Evolutionary conservation across 805 yeast species (phyloP).

Genomic region (Saturnispora sekii): DNA sequence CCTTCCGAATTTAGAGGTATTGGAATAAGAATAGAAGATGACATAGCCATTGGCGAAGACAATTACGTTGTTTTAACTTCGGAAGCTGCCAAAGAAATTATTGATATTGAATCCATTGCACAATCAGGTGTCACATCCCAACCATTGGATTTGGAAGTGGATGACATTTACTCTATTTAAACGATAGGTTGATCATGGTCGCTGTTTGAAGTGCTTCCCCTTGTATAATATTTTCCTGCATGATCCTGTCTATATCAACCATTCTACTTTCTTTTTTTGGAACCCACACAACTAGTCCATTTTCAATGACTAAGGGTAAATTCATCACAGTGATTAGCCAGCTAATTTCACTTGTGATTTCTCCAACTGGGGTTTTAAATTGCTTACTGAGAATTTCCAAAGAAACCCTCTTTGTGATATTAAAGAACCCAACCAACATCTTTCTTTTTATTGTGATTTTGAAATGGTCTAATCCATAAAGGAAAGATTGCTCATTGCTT

Average conservation of each 20-base stretch:
- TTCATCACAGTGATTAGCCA: slow-evolving; percentile 17
- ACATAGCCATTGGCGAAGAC: slow-evolving; percentile 67
- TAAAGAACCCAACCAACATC: slow-evolving; percentile 1
- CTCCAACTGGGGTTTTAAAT: slow-evolving; percentile 14
- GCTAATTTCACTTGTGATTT: slow-evolving; percentile 14
- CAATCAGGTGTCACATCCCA: slow-evolving; percentile 46
- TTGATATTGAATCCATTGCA: slow-evolving; percentile 67
- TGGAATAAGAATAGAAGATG: slow-evolving; percentile 93
- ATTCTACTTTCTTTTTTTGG: slow-evolving; percentile 1
- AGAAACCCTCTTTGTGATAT: slow-evolving; percentile 12
- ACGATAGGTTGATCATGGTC: slow-evolving; percentile 2
- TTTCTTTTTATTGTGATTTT: neutral
- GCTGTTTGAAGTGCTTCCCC: slow-evolving; percentile 7
- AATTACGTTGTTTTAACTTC: slow-evolving; percentile 52
- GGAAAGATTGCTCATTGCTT: neutral
- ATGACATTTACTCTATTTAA: slow-evolving; percentile 18
- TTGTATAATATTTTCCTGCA: slow-evolving; percentile 11
- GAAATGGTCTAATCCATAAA: neutral
- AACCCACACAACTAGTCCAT: slow-evolving; percentile 12
- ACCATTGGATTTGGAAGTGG: slow-evolving; percentile 31
- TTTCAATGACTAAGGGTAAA: slow-evolving; percentile 21
- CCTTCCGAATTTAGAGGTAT: slow-evolving; percentile 78
- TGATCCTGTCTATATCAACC: slow-evolving; percentile 4
- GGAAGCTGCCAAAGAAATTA: slow-evolving; percentile 79
- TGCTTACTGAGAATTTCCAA: slow-evolving; percentile 16